These are phyloP conservation scores for Lasiodiplodia theobromae DNA, from an alignment of 2,329 filamentous ascomycete genomes.

Conservation along the genomic window DNA sequence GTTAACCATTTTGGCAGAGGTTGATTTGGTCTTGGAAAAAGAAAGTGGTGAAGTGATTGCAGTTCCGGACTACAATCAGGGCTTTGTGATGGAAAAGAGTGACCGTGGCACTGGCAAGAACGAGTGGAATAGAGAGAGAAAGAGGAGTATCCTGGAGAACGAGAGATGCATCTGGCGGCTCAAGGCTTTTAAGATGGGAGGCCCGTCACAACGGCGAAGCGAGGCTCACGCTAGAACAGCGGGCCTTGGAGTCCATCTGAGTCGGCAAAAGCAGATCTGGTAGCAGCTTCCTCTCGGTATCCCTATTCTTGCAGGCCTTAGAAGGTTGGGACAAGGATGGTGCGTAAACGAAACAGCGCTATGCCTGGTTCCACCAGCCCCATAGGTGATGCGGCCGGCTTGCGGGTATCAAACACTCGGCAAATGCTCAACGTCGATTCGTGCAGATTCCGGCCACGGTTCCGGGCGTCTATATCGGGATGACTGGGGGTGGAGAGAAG, in stretches of 20 bases:
- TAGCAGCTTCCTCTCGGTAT: constrained; percentile 8
- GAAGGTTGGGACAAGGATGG: neutral
- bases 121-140: constrained; percentile 9
- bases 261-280: constrained; percentile 6
- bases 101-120: constrained; percentile 2
- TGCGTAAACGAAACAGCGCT: constrained; percentile 21
- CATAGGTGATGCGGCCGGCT: constrained; percentile 1
- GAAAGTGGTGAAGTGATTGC: constrained; percentile 6
- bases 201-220: neutral
- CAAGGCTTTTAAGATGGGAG: constrained; percentile 9
- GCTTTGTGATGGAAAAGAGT: constrained; percentile 11
- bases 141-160: constrained; percentile 11
- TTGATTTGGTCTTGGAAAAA: constrained; percentile 6
- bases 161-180: neutral
- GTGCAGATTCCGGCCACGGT: neutral
- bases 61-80: constrained; percentile 25
- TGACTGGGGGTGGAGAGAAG: neutral
- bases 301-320: constrained; percentile 7
- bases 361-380: neutral
- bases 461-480: constrained; percentile 12
- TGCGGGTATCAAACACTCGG: constrained; percentile 13
- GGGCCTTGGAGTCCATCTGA: constrained; percentile 10
- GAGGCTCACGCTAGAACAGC: constrained; percentile 8
- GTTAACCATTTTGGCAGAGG: constrained; percentile 20
- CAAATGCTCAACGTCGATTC: neutral